Base-by-base conservation (phyloP, 305 asterid genomes). In the Petunia hybrid region DNA sequence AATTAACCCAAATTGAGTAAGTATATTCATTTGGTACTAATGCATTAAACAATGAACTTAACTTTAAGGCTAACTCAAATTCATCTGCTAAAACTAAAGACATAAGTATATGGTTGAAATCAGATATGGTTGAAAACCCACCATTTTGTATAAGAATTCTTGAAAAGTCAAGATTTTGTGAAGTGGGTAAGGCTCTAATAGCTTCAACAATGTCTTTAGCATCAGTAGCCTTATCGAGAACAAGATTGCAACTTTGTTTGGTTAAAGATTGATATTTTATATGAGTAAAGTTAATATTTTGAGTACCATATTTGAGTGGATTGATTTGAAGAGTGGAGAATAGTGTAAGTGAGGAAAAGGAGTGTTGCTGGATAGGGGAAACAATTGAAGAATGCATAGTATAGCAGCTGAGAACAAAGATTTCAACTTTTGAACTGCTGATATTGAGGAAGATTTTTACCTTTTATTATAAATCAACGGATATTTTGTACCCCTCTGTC, bases 51-150 rank as follows among this genome's bases (percentile, higher is more conserved):
- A 87, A 68, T 81, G 86, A 78, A 73, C 53, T 84, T 73, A 90
- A 84, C 81, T 82, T 90, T 79, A 83, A 42, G 10, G 94, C 91
- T 82, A 85, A 36, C 42, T 91, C 91, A 59, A 89, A 84, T 80
- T 92, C 93, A 80, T 88, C 87, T 42, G 82, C 86, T 4, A 85
- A 61, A 53, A 91, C 81, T 51, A 92, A 80, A 65, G 86, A 85
- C 78, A 60, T 53, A 1, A 91, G 89, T 10, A 86, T 80, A 74
- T 69, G 71, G 73, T 90, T 87, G 85, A 92, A 82, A 6, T 83
- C 84, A 1, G 87, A 63, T 60, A 85, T 84, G 83, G 88, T 83
- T 7, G 22, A 85, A 61, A 87, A 79, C 53, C 75, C 90, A 41
- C 85, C 89, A 73, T 83, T 78, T 56, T 79, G 69, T 51, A 66